phyloP scores from a whole-genome alignment of 257 asterid genomes.

The Rehmannia glutinosa region DNA sequence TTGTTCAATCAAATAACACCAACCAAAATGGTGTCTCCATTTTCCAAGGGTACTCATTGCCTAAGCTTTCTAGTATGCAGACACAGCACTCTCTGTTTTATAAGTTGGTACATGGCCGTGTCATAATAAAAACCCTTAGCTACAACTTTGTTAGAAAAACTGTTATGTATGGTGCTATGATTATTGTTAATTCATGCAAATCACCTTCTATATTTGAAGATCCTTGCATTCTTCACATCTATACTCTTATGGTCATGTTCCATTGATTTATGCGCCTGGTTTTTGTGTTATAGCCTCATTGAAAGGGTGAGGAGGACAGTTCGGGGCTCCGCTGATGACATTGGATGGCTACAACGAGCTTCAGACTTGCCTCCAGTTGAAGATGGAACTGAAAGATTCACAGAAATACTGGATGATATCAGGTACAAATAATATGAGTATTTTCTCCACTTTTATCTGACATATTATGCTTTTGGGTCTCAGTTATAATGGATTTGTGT shows the following conservation, averaged over 20 bases:
- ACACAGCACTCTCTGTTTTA: background rate
- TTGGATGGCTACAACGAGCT: constrained; percentile 84
- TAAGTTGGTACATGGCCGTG: background rate
- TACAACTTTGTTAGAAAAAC: background rate
- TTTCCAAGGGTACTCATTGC: constrained; percentile 69
- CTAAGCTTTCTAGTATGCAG: background rate
- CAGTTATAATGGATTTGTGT: constrained; percentile 17
- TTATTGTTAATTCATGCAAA: background rate
- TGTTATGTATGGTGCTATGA: background rate
- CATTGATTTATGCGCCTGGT: background rate
- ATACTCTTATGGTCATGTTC: background rate
- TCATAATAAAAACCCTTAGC: background rate
- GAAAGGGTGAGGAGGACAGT: constrained; percentile 83
- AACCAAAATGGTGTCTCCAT: constrained; percentile 57
- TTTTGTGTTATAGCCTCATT: constrained; percentile 34
- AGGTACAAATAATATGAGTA: constrained; percentile 32
- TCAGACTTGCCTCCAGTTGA: constrained; percentile 85
- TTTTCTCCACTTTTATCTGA: constrained; percentile 6
- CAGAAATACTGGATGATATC: constrained; percentile 74
- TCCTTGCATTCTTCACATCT: background rate
- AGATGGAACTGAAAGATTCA: constrained; percentile 79
- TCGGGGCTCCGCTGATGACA: constrained; percentile 96
- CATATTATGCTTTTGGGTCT: background rate
- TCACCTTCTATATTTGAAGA: constrained; percentile 8
- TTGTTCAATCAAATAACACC: constrained; percentile 35